A percentile compares a stretch with the other conserved stretches of the same genome.
These are phyloP conservation scores for Dryas octopetala DNA, from an alignment of 306 rosid genomes.

Conservation along the genomic window DNA sequence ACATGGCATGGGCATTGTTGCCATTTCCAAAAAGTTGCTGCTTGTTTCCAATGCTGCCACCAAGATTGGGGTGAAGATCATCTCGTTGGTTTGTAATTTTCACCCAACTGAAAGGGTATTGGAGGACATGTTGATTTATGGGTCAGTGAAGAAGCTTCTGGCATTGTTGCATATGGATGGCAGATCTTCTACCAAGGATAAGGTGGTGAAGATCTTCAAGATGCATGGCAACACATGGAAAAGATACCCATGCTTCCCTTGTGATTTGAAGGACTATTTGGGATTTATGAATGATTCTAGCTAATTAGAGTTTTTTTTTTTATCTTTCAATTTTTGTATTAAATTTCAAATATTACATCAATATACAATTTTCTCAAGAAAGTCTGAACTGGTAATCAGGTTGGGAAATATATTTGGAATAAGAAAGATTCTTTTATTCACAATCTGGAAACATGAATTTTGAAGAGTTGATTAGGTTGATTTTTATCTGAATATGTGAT, in stretches of 20 bases:
- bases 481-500: too few relatives aligned
- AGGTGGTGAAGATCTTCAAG: conserved; percentile 45
- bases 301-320: not conserved
- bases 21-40: conserved; percentile 37
- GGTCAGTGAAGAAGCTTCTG: conserved; percentile 53
- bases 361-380: not conserved
- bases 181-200: conserved; percentile 39
- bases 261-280: conserved; percentile 35
- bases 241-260: conserved; percentile 47
- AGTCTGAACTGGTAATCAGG: conserved; percentile 4
- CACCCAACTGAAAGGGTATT: conserved; percentile 41
- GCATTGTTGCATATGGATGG: conserved; percentile 44
- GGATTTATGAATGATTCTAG: conserved; percentile 17
- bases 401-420: not conserved
- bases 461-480: too few relatives aligned
- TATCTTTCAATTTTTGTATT: not conserved
- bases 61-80: conserved; percentile 46
- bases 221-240: conserved; percentile 50
- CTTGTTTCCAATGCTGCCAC: conserved; percentile 37
- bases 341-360: not conserved
- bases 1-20: conserved; percentile 49
- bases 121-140: conserved; percentile 54
- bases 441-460: too few relatives aligned
- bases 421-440: too few relatives aligned
- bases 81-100: conserved; percentile 36